Conservation (phyloP, 352 stramenopile species). For the Globisporangium barbulae region DNA sequence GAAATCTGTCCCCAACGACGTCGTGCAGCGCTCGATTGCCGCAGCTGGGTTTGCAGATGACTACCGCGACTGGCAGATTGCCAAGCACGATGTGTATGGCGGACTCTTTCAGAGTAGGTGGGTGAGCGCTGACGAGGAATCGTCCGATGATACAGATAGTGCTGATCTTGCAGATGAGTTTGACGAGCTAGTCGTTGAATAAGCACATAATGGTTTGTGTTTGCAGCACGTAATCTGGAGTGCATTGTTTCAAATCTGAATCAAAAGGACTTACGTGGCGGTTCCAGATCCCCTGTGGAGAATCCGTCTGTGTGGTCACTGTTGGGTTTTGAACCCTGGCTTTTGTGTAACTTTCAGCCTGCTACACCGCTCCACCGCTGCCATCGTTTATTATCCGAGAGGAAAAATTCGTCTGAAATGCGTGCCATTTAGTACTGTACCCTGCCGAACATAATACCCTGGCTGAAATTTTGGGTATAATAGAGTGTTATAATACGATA, state of each 20-base stretch:
- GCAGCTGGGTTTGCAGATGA: slow-evolving; percentile 12
- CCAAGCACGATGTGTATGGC: slow-evolving; percentile 20
- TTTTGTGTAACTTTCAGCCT: slow-evolving; percentile 7
- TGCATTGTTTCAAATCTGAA: slow-evolving; percentile 6
- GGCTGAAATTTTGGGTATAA: neutral
- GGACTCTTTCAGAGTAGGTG: neutral
- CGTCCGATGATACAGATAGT: neutral
- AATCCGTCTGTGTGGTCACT: slow-evolving; percentile 1
- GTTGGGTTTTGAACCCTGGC: neutral
- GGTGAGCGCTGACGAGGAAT: slow-evolving; percentile 1
- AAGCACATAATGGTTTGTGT: slow-evolving; percentile 1
- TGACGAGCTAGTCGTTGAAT: slow-evolving; percentile 4
- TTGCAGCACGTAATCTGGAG: neutral
- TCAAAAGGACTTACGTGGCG: slow-evolving; percentile 5
- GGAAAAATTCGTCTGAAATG: slow-evolving; percentile 4
- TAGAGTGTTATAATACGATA: slow-evolving; percentile 1
- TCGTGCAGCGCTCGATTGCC: slow-evolving; percentile 15
- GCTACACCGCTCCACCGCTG: slow-evolving; percentile 1
- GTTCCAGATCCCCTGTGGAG: neutral
- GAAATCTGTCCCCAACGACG: slow-evolving; percentile 7
- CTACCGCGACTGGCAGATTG: slow-evolving; percentile 17
- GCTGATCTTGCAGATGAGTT: slow-evolving; percentile 5
- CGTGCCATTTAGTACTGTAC: slow-evolving; percentile 1
- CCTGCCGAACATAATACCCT: slow-evolving; percentile 4
- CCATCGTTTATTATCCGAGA: slow-evolving; percentile 6